Conservation (phyloP, 169 alveolate species). For the Pseudocohnilembus persalinus region DNA sequence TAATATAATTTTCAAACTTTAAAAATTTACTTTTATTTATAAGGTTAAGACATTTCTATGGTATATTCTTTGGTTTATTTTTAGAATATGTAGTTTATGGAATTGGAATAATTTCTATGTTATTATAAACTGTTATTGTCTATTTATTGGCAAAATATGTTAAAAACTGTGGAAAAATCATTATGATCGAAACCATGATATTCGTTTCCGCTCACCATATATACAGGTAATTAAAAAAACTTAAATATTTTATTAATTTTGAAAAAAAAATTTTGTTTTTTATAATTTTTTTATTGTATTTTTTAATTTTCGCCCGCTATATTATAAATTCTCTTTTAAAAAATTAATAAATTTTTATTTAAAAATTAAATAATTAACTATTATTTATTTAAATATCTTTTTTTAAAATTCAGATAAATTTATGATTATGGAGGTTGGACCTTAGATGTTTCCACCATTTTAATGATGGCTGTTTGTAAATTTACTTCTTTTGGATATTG, state of each 20-base stretch:
- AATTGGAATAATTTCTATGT: conserved; percentile 6
- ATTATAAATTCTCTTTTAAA: no score
- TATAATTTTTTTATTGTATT: background rate
- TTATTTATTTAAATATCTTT: background rate
- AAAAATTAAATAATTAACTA: background rate
- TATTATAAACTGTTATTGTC: background rate
- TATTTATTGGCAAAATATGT: background rate
- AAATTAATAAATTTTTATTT: no score
- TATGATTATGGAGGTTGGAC: conserved; percentile 29
- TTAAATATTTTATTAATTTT: no score
- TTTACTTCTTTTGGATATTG: conserved; percentile 45
- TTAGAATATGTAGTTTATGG: conserved; percentile 16
- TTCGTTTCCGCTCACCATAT: conserved; percentile 17
- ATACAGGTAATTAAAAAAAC: conserved; percentile 8
- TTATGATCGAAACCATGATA: background rate
- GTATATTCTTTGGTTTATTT: conserved; percentile 13
- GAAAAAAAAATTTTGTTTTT: no score
- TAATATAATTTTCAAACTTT: no score
- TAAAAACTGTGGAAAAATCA: conserved; percentile 5
- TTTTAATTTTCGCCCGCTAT: background rate
- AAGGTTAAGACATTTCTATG: background rate
- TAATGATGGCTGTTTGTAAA: conserved; percentile 42
- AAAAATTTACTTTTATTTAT: no score
- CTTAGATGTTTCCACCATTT: conserved; percentile 43
- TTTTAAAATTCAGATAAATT: background rate